Conservation (phyloP, 208 protist genomes). For the Trypanosoma rangeli region DNA sequence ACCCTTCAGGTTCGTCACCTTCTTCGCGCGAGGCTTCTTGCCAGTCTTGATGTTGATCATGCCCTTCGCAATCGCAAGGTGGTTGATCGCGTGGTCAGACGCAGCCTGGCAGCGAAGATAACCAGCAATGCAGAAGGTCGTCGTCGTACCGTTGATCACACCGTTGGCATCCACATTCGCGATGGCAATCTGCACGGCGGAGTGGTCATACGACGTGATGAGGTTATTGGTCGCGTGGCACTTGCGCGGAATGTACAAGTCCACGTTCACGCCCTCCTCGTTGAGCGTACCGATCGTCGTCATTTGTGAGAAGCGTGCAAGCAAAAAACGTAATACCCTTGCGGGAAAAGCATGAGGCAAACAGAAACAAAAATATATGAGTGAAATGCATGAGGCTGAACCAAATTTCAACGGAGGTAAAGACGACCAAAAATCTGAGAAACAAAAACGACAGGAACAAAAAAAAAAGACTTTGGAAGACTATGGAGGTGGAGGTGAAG, state of each 20-base stretch:
- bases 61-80: slow-evolving; percentile 84
- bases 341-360: not conserved
- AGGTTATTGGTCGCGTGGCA: slow-evolving; percentile 96
- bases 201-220: slow-evolving; percentile 95
- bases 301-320: slow-evolving; percentile 39
- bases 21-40: slow-evolving; percentile 72
- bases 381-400: not conserved
- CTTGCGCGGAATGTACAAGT: slow-evolving; percentile 97
- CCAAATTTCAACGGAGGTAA: not conserved
- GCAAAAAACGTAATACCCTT: slow-evolving; percentile 11
- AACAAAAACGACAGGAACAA: slow-evolving; percentile 3
- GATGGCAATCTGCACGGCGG: slow-evolving; percentile 94
- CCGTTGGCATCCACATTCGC: slow-evolving; percentile 92
- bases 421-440: too few relatives aligned
- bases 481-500: too few relatives aligned
- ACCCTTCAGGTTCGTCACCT: slow-evolving; percentile 40
- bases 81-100: slow-evolving; percentile 95
- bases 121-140: slow-evolving; percentile 94
- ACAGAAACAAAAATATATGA: slow-evolving; percentile 18
- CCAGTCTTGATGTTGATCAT: slow-evolving; percentile 87
- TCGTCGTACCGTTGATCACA: slow-evolving; percentile 91
- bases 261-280: slow-evolving; percentile 91
- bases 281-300: slow-evolving; percentile 90
- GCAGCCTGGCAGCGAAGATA: slow-evolving; percentile 93
- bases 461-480: slow-evolving; percentile 3